phyloP scores from a whole-genome alignment of 208 protist genomes.

The Leishmania amazonensis region DNA sequence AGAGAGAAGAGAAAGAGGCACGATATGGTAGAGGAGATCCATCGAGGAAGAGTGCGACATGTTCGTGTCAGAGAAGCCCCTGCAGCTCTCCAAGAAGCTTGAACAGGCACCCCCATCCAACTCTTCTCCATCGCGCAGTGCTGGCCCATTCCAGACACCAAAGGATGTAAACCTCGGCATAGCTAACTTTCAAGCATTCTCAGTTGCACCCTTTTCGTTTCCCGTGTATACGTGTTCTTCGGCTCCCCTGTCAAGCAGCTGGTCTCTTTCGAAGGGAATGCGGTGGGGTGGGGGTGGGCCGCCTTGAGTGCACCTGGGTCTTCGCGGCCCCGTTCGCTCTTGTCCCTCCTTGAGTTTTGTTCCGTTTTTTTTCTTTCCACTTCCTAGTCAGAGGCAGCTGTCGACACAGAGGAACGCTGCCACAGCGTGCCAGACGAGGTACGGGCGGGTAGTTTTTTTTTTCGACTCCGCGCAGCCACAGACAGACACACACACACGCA shows the following conservation, averaged over 20 bases:
- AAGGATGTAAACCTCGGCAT: background rate
- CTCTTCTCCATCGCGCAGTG: background rate
- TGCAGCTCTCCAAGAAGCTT: too few species aligned
- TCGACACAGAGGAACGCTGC: background rate
- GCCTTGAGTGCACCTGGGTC: background rate
- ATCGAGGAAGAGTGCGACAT: background rate
- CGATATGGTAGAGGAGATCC: background rate
- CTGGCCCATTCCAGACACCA: background rate
- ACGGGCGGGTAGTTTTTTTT: too few species aligned
- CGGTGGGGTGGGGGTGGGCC: too few species aligned
- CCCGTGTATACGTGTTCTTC: background rate
- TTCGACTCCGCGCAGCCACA: background rate
- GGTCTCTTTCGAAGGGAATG: background rate
- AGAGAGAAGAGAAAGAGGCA: background rate
- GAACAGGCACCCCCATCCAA: background rate
- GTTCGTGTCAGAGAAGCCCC: background rate
- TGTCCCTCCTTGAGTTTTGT: background rate
- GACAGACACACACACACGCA: background rate
- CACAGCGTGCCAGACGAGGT: too few species aligned
- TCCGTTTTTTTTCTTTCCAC: background rate
- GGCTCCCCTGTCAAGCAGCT: background rate
- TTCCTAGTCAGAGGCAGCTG: background rate
- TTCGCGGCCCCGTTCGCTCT: too few species aligned
- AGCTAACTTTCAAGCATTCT: background rate
- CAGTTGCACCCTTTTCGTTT: background rate